These are phyloP conservation scores for Ogataea parapolymorpha DNA, from an alignment of 805 yeast species.

Conservation along the genomic window DNA sequence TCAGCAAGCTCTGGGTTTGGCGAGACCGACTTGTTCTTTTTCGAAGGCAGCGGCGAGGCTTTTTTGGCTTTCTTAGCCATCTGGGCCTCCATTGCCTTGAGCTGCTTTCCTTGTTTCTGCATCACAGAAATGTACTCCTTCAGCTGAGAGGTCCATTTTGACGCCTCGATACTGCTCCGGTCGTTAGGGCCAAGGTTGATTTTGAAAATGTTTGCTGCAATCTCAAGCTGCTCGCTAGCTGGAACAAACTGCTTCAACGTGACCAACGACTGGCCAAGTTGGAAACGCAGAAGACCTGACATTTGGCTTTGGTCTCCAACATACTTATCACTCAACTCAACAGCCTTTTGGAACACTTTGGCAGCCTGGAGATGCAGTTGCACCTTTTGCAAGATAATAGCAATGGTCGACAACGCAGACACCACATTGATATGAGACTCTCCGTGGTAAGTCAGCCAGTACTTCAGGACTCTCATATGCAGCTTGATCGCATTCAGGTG, in stretches of 20 bases:
- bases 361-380: slow-evolving; percentile 47
- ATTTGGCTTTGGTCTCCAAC: slow-evolving; percentile 61
- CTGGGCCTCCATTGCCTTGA: slow-evolving; percentile 23
- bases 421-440: slow-evolving; percentile 67
- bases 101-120: slow-evolving; percentile 40
- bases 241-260: slow-evolving; percentile 48
- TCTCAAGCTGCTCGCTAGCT: slow-evolving; percentile 53
- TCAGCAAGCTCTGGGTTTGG: slow-evolving; percentile 55
- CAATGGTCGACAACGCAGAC: slow-evolving; percentile 59
- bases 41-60: slow-evolving; percentile 20
- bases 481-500: slow-evolving; percentile 59
- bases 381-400: slow-evolving; percentile 53
- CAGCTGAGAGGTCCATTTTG: slow-evolving; percentile 60
- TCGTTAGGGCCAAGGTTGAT: slow-evolving; percentile 65
- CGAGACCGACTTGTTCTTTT: slow-evolving; percentile 31
- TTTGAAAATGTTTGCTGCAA: slow-evolving; percentile 56
- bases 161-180: slow-evolving; percentile 61
- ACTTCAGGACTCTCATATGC: slow-evolving; percentile 54
- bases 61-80: slow-evolving; percentile 24
- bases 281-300: slow-evolving; percentile 64
- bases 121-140: slow-evolving; percentile 44
- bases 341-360: slow-evolving; percentile 50
- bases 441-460: slow-evolving; percentile 58
- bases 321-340: slow-evolving; percentile 45
- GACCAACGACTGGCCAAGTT: slow-evolving; percentile 61